Evolutionary conservation across 257 asterid genomes (phyloP).

Genomic region (Rehmannia glutinosa): DNA sequence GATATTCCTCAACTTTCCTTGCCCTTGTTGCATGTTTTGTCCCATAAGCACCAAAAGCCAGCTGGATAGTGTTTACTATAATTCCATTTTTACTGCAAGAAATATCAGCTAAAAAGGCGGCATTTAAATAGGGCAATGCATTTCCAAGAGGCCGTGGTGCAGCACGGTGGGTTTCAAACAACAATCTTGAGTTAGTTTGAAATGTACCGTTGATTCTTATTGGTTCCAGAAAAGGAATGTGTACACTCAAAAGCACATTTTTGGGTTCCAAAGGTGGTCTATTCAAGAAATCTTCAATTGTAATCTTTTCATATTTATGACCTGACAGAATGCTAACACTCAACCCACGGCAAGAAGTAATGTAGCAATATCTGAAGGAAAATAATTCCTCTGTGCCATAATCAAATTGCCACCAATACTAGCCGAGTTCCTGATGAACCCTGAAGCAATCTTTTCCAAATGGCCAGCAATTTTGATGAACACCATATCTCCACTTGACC

Average conservation of each 20-base stretch:
- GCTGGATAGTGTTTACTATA: constrained; percentile 25
- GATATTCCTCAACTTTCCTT: constrained; percentile 48
- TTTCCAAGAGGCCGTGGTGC: constrained; percentile 68
- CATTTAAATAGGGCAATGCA: constrained; percentile 64
- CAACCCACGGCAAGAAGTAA: constrained; percentile 48
- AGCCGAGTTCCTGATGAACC: constrained; percentile 55
- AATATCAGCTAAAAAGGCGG: constrained; percentile 55
- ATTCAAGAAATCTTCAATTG: constrained; percentile 47
- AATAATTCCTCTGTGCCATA: constrained; percentile 56
- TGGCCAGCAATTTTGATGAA: constrained; percentile 45
- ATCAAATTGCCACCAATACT: constrained; percentile 72
- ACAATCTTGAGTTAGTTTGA: constrained; percentile 26
- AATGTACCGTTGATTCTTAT: constrained; percentile 3
- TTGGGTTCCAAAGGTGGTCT: constrained; percentile 45
- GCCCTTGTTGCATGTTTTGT: constrained; percentile 53
- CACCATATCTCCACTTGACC: constrained; percentile 23
- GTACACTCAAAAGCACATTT: constrained; percentile 48
- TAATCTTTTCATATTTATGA: constrained; percentile 28
- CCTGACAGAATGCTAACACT: constrained; percentile 41
- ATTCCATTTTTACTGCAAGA: constrained; percentile 27
- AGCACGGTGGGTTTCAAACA: constrained; percentile 55
- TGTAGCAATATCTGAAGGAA: constrained; percentile 70
- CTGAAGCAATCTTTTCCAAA: constrained; percentile 64
- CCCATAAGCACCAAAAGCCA: constrained; percentile 70
- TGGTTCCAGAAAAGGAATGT: constrained; percentile 39